A percentile compares a stretch with the other conserved stretches of the same genome.
Evolutionary conservation across 2,329 filamentous ascomycete genomes (phyloP).

Genomic region (Aschersonia sp.): DNA sequence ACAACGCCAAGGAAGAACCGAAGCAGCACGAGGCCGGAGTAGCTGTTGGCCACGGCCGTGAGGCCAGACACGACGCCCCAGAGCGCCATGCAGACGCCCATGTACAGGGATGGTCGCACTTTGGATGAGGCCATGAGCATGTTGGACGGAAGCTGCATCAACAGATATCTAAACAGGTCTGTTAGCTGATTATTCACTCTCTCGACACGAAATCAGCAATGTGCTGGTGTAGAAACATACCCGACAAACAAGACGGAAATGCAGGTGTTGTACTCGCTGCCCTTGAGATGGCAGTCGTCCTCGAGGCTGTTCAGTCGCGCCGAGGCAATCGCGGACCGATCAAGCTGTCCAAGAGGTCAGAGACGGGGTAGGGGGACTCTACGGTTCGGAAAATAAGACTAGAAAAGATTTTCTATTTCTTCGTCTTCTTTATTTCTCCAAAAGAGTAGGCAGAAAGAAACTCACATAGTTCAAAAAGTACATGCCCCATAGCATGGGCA

Average conservation of each 20-base stretch:
- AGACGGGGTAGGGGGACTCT: neutral
- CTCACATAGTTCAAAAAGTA: constrained; percentile 11
- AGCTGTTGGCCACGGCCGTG: constrained; percentile 31
- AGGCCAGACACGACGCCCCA: constrained; percentile 33
- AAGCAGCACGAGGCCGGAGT: constrained; percentile 31
- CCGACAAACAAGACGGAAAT: constrained; percentile 23
- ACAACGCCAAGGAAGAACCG: constrained; percentile 27
- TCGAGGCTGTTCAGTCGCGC: constrained; percentile 20
- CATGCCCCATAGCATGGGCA: constrained; percentile 7
- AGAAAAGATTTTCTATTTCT: too few species aligned
- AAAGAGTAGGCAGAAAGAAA: neutral
- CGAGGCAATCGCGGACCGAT: constrained; percentile 31
- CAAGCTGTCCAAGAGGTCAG: constrained; percentile 22
- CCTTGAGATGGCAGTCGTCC: constrained; percentile 11
- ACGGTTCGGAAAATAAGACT: neutral
- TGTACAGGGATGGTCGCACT: constrained; percentile 24
- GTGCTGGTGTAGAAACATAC: constrained; percentile 25
- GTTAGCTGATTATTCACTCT: neutral
- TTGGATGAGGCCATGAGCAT: constrained; percentile 24
- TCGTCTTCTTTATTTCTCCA: too few species aligned
- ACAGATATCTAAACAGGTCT: neutral
- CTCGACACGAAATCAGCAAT: neutral
- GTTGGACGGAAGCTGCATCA: constrained; percentile 17
- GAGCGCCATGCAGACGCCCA: constrained; percentile 25
- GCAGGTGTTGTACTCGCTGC: constrained; percentile 15